Percentiles rank a stretch among this genome's conserved stretches.
Evolutionary conservation across 148 eudicot genomes (phyloP).

Genomic region (Pharnaceum exiguum): DNA sequence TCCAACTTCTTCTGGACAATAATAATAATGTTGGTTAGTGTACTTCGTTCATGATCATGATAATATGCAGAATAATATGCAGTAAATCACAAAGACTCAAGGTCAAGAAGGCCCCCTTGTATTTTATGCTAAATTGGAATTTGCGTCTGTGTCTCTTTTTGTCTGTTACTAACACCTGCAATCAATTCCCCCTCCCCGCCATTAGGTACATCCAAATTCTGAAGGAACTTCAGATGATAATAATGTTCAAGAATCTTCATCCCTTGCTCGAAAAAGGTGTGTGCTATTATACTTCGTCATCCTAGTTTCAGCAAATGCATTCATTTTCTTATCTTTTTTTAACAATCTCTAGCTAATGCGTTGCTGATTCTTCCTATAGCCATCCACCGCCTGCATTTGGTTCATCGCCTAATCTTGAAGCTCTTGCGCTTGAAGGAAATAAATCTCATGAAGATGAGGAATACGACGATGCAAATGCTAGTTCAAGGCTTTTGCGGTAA

Average conservation of each 20-base stretch:
- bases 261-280: constrained; percentile 43
- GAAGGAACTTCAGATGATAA: constrained; percentile 47
- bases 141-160: not conserved
- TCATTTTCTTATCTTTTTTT: not conserved
- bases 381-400: constrained; percentile 99
- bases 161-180: constrained; percentile 2
- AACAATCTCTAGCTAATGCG: not conserved
- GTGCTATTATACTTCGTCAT: constrained; percentile 6
- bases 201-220: constrained; percentile 57
- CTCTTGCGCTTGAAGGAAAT: constrained; percentile 88
- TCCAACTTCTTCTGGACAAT: too few species aligned
- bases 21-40: too few species aligned
- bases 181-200: too few species aligned
- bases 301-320: not conserved
- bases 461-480: constrained; percentile 44
- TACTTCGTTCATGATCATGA: too few species aligned
- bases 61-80: too few species aligned
- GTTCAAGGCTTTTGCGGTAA: constrained; percentile 55
- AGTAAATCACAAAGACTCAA: too few species aligned
- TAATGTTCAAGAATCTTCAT: constrained; percentile 26
- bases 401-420: constrained; percentile 91
- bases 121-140: too few species aligned
- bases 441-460: constrained; percentile 50
- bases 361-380: constrained; percentile 36
- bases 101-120: too few species aligned